phyloP scores from a whole-genome alignment of 371 early-diverging fungal genomes.

The Conidiobolus incongruus region DNA sequence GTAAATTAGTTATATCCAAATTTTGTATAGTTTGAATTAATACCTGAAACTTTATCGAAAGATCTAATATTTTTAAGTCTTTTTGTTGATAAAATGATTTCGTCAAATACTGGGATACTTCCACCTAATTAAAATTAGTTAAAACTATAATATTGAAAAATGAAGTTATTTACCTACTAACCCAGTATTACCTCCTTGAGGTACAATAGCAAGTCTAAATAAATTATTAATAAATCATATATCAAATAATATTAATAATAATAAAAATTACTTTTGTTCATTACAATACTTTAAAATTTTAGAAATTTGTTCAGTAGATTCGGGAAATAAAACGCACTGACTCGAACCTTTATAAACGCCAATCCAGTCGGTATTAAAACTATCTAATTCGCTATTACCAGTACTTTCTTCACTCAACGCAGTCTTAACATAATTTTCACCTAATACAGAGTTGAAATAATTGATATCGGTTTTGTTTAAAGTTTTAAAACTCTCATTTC shows the following conservation, averaged over 20 bases:
- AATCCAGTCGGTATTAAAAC: slow-evolving; percentile 80
- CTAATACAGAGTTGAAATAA: no score
- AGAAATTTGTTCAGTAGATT: slow-evolving; percentile 64
- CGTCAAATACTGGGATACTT: slow-evolving; percentile 82
- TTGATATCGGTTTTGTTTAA: no score
- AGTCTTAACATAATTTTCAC: background rate
- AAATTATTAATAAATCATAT: background rate
- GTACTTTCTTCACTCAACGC: slow-evolving; percentile 11
- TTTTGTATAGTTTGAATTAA: slow-evolving; percentile 1
- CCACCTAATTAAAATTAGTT: slow-evolving; percentile 38
- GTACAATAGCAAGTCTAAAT: slow-evolving; percentile 62
- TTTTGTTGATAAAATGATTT: slow-evolving; percentile 54
- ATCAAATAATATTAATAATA: no score
- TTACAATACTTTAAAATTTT: slow-evolving; percentile 75
- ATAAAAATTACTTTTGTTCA: slow-evolving; percentile 32
- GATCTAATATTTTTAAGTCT: slow-evolving; percentile 48
- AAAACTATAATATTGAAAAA: background rate
- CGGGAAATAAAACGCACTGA: slow-evolving; percentile 65
- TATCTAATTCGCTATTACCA: slow-evolving; percentile 30
- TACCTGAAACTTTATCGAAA: slow-evolving; percentile 66
- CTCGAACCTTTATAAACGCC: slow-evolving; percentile 71
- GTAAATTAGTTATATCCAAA: slow-evolving; percentile 2
- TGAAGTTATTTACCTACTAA: slow-evolving; percentile 28
- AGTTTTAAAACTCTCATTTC: no score
- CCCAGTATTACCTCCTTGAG: slow-evolving; percentile 96